phyloP scores from a whole-genome alignment of 2,329 filamentous ascomycete species.

The Phoma sp. region DNA sequence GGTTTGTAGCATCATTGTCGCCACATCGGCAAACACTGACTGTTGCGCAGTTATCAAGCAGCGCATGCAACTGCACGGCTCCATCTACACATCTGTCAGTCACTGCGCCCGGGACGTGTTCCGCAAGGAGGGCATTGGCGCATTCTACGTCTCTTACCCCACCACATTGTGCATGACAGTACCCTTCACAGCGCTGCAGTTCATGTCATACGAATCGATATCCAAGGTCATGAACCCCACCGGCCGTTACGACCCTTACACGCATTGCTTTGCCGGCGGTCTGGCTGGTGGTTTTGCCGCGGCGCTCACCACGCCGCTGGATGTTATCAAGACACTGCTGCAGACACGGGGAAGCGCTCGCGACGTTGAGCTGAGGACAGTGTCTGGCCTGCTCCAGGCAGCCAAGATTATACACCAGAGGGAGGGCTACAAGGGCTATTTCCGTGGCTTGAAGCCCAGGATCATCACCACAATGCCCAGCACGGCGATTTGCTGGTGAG shows the following conservation, averaged over 20 bases:
- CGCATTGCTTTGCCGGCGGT: conserved; percentile 90
- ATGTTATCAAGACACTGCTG: conserved; percentile 97
- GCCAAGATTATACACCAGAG: conserved; percentile 81
- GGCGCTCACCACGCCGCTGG: conserved; percentile 91
- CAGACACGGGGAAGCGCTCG: conserved; percentile 87
- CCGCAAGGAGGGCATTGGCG: conserved; percentile 81
- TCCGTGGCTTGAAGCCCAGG: conserved; percentile 88
- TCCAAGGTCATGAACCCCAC: conserved; percentile 90
- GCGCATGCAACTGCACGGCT: conserved; percentile 97
- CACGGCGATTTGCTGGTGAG: conserved; percentile 98
- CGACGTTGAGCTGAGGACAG: conserved; percentile 82
- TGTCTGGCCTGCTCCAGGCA: conserved; percentile 80
- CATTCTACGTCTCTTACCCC: conserved; percentile 98
- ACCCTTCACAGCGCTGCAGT: conserved; percentile 95
- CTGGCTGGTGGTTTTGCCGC: conserved; percentile 93
- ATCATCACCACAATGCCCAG: conserved; percentile 97
- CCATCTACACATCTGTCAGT: conserved; percentile 83
- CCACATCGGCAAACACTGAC: conserved; percentile 24
- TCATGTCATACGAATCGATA: conserved; percentile 96
- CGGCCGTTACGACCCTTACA: conserved; percentile 87
- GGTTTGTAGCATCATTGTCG: conserved; percentile 62
- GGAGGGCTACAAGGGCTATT: conserved; percentile 86
- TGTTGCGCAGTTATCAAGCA: conserved; percentile 86
- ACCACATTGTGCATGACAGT: conserved; percentile 99
- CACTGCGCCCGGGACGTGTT: conserved; percentile 92